Percentiles rank a stretch among this genome's conserved stretches.
Conservation (phyloP, 305 asterid species). For the Fraxinus latifolia region DNA sequence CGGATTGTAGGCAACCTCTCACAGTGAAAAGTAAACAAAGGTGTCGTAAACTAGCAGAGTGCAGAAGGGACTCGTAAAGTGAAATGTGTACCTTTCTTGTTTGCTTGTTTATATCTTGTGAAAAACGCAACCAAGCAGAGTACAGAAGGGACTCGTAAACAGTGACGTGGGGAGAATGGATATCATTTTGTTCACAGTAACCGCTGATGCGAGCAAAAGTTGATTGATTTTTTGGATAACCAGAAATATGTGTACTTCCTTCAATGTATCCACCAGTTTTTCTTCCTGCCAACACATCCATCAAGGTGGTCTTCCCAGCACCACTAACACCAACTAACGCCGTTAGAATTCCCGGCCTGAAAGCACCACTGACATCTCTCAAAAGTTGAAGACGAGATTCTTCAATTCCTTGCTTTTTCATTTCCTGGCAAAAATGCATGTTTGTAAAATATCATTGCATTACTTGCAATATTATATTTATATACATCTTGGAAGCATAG, state of each 20-base stretch:
- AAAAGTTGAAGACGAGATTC: conserved; percentile 76
- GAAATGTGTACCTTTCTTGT: conserved; percentile 49
- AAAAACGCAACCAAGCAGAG: conserved; percentile 94
- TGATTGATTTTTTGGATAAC: conserved; percentile 77
- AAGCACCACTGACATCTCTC: conserved; percentile 81
- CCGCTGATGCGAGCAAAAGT: conserved; percentile 92
- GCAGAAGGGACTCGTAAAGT: background rate
- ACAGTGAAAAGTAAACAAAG: background rate
- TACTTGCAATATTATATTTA: background rate
- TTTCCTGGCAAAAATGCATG: conserved; percentile 50
- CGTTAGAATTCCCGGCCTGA: conserved; percentile 88
- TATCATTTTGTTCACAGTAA: conserved; percentile 90
- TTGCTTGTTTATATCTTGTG: conserved; percentile 59
- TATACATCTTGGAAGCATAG: background rate
- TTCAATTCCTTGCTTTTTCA: conserved; percentile 64
- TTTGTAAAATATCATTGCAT: background rate
- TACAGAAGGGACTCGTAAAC: conserved; percentile 82
- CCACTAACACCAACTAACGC: conserved; percentile 97
- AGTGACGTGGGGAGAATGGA: conserved; percentile 86
- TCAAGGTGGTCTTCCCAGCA: conserved; percentile 91
- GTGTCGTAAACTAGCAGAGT: background rate
- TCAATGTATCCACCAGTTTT: conserved; percentile 83
- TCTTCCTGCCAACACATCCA: conserved; percentile 97
- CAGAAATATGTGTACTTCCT: conserved; percentile 75
- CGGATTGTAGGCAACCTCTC: background rate